Conservation (phyloP, 768 basidiomycete species). For the Lactarius hengduanensis region DNA sequence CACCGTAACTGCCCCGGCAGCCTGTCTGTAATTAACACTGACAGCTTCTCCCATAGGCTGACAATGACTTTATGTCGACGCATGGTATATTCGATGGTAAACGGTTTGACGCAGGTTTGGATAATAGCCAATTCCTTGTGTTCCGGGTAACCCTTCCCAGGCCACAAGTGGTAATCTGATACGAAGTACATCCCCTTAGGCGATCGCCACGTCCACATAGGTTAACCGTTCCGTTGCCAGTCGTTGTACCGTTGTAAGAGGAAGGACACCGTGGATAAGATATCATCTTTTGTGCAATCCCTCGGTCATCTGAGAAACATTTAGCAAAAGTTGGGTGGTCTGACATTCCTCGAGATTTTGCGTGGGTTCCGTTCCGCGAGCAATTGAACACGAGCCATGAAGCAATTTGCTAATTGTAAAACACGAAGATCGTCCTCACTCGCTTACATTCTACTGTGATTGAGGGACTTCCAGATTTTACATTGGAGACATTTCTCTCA, state of each 20-base stretch:
- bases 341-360: background rate
- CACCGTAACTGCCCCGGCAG: slow-evolving; percentile 37
- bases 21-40: no score
- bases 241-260: background rate
- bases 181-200: background rate
- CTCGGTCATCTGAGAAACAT: background rate
- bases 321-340: background rate
- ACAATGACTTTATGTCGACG: slow-evolving; percentile 62
- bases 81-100: slow-evolving; percentile 51
- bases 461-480: no score
- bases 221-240: background rate
- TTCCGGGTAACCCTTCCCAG: slow-evolving; percentile 59
- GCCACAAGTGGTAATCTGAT: slow-evolving; percentile 15
- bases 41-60: slow-evolving; percentile 47
- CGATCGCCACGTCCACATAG: background rate
- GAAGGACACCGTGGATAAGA: background rate
- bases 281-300: background rate
- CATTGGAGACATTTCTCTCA: no score
- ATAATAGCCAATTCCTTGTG: slow-evolving; percentile 61
- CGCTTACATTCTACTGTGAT: no score
- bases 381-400: background rate
- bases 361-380: background rate
- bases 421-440: background rate
- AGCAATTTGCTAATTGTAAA: background rate
- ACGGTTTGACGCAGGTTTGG: slow-evolving; percentile 52